A percentile compares a stretch with the other conserved stretches of the same genome.
These are phyloP conservation scores for Leavenworthia alabamica DNA, from an alignment of 345 rosid species.

Conservation along the genomic window DNA sequence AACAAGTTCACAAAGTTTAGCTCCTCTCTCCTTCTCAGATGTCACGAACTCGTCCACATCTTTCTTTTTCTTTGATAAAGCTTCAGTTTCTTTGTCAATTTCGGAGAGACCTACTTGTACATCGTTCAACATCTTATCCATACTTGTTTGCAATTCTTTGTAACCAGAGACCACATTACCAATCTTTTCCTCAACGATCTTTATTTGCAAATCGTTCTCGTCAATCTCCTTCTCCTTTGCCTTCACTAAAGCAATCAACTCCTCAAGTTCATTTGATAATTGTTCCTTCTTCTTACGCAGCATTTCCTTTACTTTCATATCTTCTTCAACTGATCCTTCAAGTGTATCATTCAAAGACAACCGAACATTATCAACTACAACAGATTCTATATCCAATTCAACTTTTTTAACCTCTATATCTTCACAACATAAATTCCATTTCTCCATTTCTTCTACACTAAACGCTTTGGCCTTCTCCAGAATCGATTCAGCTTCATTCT, in stretches of 20 bases:
- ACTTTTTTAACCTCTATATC: constrained; percentile 57
- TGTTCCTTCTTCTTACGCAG: constrained; percentile 44
- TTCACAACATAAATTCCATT: constrained; percentile 59
- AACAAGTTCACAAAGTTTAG: constrained; percentile 61
- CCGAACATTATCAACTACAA: constrained; percentile 50
- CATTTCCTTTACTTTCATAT: constrained; percentile 45
- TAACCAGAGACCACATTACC: constrained; percentile 45
- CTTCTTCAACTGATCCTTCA: constrained; percentile 48
- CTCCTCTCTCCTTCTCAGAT: constrained; percentile 48
- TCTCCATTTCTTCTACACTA: constrained; percentile 42
- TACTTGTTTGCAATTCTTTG: constrained; percentile 46
- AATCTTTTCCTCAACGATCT: constrained; percentile 54
- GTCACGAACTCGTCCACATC: constrained; percentile 44
- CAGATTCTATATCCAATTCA: constrained; percentile 57
- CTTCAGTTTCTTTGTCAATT: constrained; percentile 44
- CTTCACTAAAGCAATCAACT: constrained; percentile 60
- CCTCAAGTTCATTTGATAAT: constrained; percentile 48
- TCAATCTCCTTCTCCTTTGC: constrained; percentile 64
- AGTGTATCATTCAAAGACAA: constrained; percentile 39
- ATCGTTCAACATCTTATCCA: constrained; percentile 40
- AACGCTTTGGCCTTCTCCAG: constrained; percentile 39
- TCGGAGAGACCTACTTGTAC: constrained; percentile 43
- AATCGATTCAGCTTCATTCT: constrained; percentile 42
- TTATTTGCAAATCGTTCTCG: constrained; percentile 49
- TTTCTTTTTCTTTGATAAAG: constrained; percentile 43